Evolutionary conservation across 441 rosid genomes (phyloP), one percentile per base, ranked within the genome.

Genomic region (Pelargonium australe): DNA sequence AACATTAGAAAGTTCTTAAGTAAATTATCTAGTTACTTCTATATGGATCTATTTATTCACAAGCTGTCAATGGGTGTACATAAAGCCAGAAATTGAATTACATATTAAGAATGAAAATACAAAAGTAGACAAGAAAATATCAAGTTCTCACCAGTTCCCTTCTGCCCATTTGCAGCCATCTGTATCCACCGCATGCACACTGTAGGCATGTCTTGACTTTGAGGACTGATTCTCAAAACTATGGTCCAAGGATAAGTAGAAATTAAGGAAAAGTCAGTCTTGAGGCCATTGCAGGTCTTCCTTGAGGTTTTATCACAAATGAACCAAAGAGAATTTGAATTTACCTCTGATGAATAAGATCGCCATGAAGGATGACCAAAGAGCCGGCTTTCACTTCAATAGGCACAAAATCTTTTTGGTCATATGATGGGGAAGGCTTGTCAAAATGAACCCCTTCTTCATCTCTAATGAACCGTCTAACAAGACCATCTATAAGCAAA

Each of bases 361-460:
- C 84, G 41, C 96, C 96, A 67, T 89, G 99, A 77, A 94, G 86
- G 58, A 91, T 80, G 69, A 94, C 89, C 77, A 94, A 77, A 55
- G 97, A 89, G 62, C 96, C 99, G 64, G 97, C 88, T 87, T 89
- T 90, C 71, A 91, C 91, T 86, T 92, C 99, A 40, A 95, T 77
- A 34, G 94, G 79, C 68, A 91, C 86, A 68, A 95, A 91, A 73
- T 90, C 94, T 67, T 87, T 90, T 79, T 83, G 89, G 64, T 91
- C 84, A 72, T 86, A 95, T 44, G 86, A 65, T 58, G 96, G 96
- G 12, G 88, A 85, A 61, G 97, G 90, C 44, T 53, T 72, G 79
- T 91, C 99, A 81, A 84, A 95, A 66, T 77, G 85, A 68, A 95
- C 87, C 68, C 97, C 99, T 13, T 83, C 80, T 72, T 87, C 94